These are phyloP conservation scores for Pelargonium citronellum DNA, from an alignment of 441 rosid genomes.

Conservation along the genomic window DNA sequence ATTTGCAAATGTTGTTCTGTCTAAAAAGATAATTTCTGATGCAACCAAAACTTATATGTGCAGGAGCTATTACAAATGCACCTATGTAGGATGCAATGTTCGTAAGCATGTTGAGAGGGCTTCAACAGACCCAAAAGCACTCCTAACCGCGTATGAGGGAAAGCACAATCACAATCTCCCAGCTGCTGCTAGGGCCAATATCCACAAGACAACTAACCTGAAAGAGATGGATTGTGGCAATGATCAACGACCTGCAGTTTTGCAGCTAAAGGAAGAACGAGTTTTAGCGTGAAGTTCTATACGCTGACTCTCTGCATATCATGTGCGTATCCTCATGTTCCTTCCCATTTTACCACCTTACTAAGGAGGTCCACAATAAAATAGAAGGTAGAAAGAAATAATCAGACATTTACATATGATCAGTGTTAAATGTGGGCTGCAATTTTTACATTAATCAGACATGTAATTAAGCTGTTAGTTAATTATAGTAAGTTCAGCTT, in stretches of 20 bases:
- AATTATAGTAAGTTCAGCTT: too few species aligned
- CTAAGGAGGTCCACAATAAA: too few species aligned
- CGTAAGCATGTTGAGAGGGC: constrained; percentile 98
- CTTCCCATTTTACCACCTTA: too few species aligned
- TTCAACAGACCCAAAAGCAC: constrained; percentile 84
- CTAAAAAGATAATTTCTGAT: background rate
- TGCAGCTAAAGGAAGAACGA: background rate
- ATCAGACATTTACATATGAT: too few species aligned
- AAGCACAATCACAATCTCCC: constrained; percentile 95
- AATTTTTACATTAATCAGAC: too few species aligned
- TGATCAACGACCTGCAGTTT: background rate
- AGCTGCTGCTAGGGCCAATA: constrained; percentile 71
- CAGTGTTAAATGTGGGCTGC: too few species aligned
- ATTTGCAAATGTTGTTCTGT: too few species aligned
- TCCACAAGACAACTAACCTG: constrained; percentile 26
- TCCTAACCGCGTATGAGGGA: constrained; percentile 92
- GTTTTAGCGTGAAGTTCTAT: background rate
- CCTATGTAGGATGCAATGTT: constrained; percentile 78
- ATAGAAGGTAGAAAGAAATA: too few species aligned
- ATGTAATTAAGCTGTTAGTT: too few species aligned
- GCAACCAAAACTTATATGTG: constrained; percentile 13
- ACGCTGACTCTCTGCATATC: background rate
- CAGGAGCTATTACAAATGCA: constrained; percentile 98
- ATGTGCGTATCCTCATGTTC: too few species aligned
- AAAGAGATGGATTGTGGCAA: background rate